Evolutionary conservation across 768 basidiomycete species (phyloP).

Genomic region (Grammothele lineata): DNA sequence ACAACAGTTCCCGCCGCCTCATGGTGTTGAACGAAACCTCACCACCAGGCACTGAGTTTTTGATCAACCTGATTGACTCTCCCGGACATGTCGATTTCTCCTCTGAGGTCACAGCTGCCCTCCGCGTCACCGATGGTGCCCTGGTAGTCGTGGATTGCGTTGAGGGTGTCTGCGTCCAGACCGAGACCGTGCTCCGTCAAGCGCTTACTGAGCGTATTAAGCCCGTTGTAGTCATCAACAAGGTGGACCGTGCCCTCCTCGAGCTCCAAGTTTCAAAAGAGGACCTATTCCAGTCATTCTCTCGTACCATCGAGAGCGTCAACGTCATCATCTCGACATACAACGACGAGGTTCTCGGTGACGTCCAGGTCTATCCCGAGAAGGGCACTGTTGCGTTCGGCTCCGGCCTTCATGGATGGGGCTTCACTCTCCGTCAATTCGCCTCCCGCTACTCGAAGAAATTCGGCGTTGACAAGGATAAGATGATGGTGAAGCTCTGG

Average conservation of each 20-base stretch:
- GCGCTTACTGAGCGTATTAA: conserved; percentile 98
- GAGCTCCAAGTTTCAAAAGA: conserved; percentile 98
- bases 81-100: conserved; percentile 99
- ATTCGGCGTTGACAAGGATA: conserved; percentile 98
- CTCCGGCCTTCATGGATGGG: conserved; percentile 99
- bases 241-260: conserved; percentile 98
- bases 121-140: conserved; percentile 99
- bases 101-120: conserved; percentile 98
- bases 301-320: conserved; percentile 93
- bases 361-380: conserved; percentile 98
- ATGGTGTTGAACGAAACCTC: conserved; percentile 9
- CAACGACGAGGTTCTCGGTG: conserved; percentile 89
- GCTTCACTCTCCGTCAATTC: conserved; percentile 98
- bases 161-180: conserved; percentile 99
- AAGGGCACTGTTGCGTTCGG: conserved; percentile 98
- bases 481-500: conserved; percentile 98
- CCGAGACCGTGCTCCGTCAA: conserved; percentile 98
- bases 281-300: conserved; percentile 96
- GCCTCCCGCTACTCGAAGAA: conserved; percentile 93
- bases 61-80: conserved; percentile 99
- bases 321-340: conserved; percentile 99
- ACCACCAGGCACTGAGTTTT: conserved; percentile 78
- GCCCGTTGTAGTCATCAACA: conserved; percentile 99
- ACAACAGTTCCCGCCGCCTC: conserved; percentile 1
- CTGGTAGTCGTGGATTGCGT: conserved; percentile 99